Conservation (phyloP, 345 rosid species). For the Camelina hispida region DNA sequence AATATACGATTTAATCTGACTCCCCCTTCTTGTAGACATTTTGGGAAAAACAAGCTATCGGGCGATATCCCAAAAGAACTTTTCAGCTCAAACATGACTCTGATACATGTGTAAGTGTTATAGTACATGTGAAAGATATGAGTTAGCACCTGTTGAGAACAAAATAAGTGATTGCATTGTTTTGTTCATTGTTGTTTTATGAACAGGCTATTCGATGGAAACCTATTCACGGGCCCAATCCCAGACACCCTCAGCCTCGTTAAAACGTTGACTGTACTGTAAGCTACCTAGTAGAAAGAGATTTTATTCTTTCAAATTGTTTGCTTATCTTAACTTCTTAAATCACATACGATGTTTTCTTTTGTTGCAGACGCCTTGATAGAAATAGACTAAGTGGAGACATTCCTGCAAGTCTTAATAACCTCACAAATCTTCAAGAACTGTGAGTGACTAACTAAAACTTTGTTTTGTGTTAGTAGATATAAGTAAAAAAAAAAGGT, state of each 20-base stretch:
- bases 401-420: constrained; percentile 63
- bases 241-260: background rate
- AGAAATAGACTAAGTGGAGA: constrained; percentile 58
- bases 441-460: constrained; percentile 58
- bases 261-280: background rate
- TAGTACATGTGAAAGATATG: too few species aligned
- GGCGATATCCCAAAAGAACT: background rate
- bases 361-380: constrained; percentile 75
- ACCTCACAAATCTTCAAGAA: constrained; percentile 54
- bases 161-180: background rate
- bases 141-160: too few species aligned
- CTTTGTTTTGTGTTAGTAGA: background rate
- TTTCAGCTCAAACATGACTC: constrained; percentile 1
- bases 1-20: too few species aligned
- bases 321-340: background rate
- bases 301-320: too few species aligned
- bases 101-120: too few species aligned
- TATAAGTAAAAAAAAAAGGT: too few species aligned
- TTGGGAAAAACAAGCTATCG: constrained; percentile 8
- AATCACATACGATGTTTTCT: background rate
- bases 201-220: background rate
- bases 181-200: background rate
- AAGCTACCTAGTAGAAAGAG: background rate
- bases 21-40: background rate
- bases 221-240: background rate